Evolutionary conservation across 352 stramenopile genomes (phyloP), one percentile per base, ranked within the genome.

Genomic region (Phytophthora sp.): DNA sequence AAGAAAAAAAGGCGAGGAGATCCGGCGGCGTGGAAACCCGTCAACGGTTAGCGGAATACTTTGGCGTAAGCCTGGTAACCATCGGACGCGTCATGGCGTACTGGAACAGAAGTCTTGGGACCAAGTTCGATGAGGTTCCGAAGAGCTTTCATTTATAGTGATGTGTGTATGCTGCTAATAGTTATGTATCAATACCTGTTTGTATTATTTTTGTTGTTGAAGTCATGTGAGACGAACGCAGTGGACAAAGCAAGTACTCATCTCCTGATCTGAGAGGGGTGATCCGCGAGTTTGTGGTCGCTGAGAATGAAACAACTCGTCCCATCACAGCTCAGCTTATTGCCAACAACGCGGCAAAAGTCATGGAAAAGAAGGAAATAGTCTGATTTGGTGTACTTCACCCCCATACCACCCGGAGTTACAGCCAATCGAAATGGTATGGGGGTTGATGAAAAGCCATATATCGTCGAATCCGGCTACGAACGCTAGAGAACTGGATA

Each of bases 161-260:
- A 11, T n/a, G n/a, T 11, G 2, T 24, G 3, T 8, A 3, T 12
- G 7, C 24, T 60, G 42, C 23, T 44, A 60, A 51, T 39, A 26
- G 53, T 52, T 60, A 60, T 42, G 31, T 60, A 44, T 60, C 53
- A 60, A 60, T n/a, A 50, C 26, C 31, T 20, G n/a, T 63, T 7
- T 55, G 30, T 39, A 7, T 21, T 56, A 16, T 26, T 55, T 39
- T 49, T 38, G 31, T 55, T 21, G 9, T 54, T 55, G 31, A 23
- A 63, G 30, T 31, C 55, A 30, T 16, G 11, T 42, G 31, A 31
- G 55, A 46, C 21, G 29, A 63, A 55, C 23, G n/a, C 23, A 29
- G 41, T 18, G 31, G 7, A 6, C 20, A 39, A 11, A 55, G 21
- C 30, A 63, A 55, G 42, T 63, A 54, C 42, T 47, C 30, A 16